Evolutionary conservation across 2,329 filamentous ascomycete genomes (phyloP), one percentile per base, ranked within the genome.

Genomic region (Xylaria digitata): DNA sequence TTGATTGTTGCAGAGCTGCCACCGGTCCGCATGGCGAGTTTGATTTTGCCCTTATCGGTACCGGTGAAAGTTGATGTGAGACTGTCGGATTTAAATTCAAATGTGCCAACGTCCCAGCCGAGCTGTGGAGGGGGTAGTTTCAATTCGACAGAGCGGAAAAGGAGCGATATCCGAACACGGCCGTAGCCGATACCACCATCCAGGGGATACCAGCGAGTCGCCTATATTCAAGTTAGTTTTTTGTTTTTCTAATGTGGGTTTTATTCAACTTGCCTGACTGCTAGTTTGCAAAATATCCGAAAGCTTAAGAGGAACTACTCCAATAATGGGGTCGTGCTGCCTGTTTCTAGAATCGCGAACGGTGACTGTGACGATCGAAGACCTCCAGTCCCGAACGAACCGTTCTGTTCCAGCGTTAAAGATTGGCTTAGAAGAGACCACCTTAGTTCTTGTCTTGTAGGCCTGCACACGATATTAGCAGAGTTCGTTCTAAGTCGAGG

Each of bases 341-440:
- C 95, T 87, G 78, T 97, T 92, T 40, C 95, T 89, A 11, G 92
- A 89, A 77, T 98, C 95, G 30, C 96, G 91, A 17, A 97, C 94
- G 0, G 93, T 92, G 56, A 98, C 85, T 0, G 94, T 97, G 61
- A 97, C 86, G 64, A 97, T 92, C 52, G 88, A 86, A 19, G 92
- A 96, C 70, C 93, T 87, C 96, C 96, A 99, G 76, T 99, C 95
- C 23, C 95, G 90, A 34, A 98, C 83, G 74, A 98, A 98, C 13
- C 91, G 88, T 76, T 99, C 96, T 0, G 94, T 97, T 66, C 95
- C 95, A 2, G 96, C 94, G 73, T 98, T 97, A 85, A 97, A 98
- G 70, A 98, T 97, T 1, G 96, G 96, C 78, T 96, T 94, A 59
- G 93, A 96, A 42, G 92, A 96, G 7, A 97, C 92, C 3, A 94